These are phyloP conservation scores for Hypoxylon subgilvum DNA, from an alignment of 495 filamentous ascomycete species.

Conservation along the genomic window DNA sequence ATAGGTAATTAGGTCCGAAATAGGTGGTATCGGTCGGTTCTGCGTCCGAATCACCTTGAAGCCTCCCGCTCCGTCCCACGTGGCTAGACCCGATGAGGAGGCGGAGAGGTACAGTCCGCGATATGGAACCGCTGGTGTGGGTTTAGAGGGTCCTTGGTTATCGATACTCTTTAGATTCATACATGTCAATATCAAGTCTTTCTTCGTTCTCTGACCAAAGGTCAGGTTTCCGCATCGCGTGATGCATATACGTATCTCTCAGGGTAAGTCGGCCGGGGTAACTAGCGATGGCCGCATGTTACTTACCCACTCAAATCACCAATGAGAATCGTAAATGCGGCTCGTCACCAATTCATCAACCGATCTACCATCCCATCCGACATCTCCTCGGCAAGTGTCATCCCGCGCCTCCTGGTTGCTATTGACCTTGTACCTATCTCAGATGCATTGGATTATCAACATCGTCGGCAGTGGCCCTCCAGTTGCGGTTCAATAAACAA, in stretches of 20 bases:
- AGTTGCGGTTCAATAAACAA: slow-evolving; percentile 20
- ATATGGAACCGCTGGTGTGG: slow-evolving; percentile 31
- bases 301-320: slow-evolving; percentile 1
- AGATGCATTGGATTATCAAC: slow-evolving; percentile 16
- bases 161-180: too few relatives aligned
- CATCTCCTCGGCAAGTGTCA: slow-evolving; percentile 24
- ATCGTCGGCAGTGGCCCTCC: slow-evolving; percentile 24
- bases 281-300: slow-evolving; percentile 16
- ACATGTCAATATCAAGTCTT: neutral
- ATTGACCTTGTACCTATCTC: slow-evolving; percentile 12
- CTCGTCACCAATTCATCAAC: slow-evolving; percentile 6
- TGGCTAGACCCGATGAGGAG: slow-evolving; percentile 42
- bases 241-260: slow-evolving; percentile 1
- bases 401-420: slow-evolving; percentile 21
- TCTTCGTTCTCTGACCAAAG: slow-evolving; percentile 4
- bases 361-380: slow-evolving; percentile 3
- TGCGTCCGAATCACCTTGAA: slow-evolving; percentile 23
- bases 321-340: slow-evolving; percentile 9
- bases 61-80: slow-evolving; percentile 18
- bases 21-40: slow-evolving; percentile 4
- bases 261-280: slow-evolving; percentile 5
- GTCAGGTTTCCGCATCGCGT: slow-evolving; percentile 24
- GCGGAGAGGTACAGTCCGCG: slow-evolving; percentile 44
- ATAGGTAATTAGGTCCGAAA: too few relatives aligned
- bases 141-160: slow-evolving; percentile 9